phyloP scores from a whole-genome alignment of 345 rosid genomes.

The Corchorus olitorius region DNA sequence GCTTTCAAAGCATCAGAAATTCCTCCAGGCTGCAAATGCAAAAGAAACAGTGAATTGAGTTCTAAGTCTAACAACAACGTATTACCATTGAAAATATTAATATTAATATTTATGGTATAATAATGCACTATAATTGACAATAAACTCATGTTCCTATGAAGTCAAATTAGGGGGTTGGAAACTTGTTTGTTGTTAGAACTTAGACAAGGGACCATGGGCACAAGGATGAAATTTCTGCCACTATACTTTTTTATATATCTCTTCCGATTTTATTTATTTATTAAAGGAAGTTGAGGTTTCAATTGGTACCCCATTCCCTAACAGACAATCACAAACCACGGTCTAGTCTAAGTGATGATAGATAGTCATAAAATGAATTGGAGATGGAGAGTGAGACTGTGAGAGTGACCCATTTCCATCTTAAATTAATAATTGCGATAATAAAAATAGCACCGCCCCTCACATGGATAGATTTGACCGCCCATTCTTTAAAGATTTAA shows the following conservation, averaged over 20 bases:
- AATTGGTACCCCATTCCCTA: background rate
- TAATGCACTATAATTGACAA: background rate
- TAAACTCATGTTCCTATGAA: background rate
- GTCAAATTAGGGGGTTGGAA: background rate
- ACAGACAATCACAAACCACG: background rate
- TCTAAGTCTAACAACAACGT: no score
- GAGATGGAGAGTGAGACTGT: background rate
- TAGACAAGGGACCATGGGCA: background rate
- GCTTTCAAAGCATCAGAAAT: slow-evolving; percentile 58
- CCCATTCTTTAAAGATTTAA: background rate
- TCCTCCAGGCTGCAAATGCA: slow-evolving; percentile 62
- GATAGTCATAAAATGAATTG: background rate
- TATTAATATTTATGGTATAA: background rate
- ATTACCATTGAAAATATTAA: background rate
- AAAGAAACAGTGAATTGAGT: background rate
- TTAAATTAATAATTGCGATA: background rate
- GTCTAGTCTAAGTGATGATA: background rate
- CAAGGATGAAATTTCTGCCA: background rate
- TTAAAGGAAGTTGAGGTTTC: no score
- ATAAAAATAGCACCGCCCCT: slow-evolving; percentile 41
- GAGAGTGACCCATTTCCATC: slow-evolving; percentile 6
- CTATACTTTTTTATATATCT: background rate
- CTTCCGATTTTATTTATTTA: background rate
- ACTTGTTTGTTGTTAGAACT: background rate
- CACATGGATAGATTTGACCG: slow-evolving; percentile 29